Conservation (phyloP, 2,329 filamentous ascomycete genomes). For the Annulohypoxylon truncatum region DNA sequence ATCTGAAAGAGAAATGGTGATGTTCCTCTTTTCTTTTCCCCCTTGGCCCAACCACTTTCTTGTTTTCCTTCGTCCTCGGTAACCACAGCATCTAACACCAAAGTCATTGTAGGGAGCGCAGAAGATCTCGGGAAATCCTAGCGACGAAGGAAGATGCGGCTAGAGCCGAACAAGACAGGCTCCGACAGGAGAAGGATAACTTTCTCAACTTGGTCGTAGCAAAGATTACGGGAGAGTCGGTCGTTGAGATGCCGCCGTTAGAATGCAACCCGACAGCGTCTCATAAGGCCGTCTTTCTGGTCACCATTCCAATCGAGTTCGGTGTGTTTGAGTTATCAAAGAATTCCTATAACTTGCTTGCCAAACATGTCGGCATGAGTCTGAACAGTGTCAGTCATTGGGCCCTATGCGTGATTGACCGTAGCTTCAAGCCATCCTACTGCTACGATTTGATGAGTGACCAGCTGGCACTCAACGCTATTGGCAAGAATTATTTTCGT, state of each 20-base stretch:
- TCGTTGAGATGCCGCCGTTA: slow-evolving; percentile 42
- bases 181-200: slow-evolving; percentile 40
- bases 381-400: slow-evolving; percentile 48
- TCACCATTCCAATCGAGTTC: slow-evolving; percentile 48
- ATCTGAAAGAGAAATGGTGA: slow-evolving; percentile 42
- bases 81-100: slow-evolving; percentile 11
- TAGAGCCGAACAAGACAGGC: slow-evolving; percentile 30
- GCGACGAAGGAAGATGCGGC: slow-evolving; percentile 16
- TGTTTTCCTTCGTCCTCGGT: neutral
- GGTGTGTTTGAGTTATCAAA: slow-evolving; percentile 46
- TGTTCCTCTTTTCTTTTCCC: neutral
- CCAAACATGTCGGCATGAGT: slow-evolving; percentile 48
- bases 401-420: slow-evolving; percentile 48
- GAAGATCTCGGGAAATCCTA: slow-evolving; percentile 14
- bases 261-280: slow-evolving; percentile 32
- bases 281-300: slow-evolving; percentile 46
- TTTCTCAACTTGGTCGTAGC: slow-evolving; percentile 41
- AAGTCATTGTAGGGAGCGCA: slow-evolving; percentile 20
- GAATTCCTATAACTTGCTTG: slow-evolving; percentile 45
- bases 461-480: slow-evolving; percentile 44
- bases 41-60: neutral
- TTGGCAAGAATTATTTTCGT: slow-evolving; percentile 48
- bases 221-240: slow-evolving; percentile 43
- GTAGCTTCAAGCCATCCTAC: slow-evolving; percentile 41
- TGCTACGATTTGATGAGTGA: slow-evolving; percentile 51